Percentiles rank a stretch among this genome's conserved stretches.
These are phyloP conservation scores for Penicillium rolfsii DNA, from an alignment of 2,329 filamentous ascomycete genomes.

Conservation along the genomic window DNA sequence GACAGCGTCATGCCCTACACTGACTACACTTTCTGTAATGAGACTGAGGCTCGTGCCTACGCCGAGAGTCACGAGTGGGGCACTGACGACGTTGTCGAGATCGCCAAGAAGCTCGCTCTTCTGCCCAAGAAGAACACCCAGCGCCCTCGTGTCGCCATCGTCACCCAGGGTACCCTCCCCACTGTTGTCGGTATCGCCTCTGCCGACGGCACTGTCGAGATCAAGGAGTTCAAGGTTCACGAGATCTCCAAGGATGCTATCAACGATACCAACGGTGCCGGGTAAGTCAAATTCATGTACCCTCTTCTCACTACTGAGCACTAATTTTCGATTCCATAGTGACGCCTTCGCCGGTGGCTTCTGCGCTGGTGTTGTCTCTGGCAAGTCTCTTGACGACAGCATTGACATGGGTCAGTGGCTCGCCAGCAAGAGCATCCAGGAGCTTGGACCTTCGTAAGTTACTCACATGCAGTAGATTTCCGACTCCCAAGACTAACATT, in stretches of 20 bases:
- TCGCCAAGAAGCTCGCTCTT: constrained; percentile 82
- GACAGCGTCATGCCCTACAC: constrained; percentile 87
- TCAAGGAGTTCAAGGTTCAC: constrained; percentile 80
- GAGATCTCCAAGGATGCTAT: constrained; percentile 77
- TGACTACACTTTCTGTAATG: constrained; percentile 96
- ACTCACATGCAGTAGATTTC: background rate
- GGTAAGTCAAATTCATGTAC: constrained; percentile 46
- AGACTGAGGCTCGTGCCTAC: constrained; percentile 89
- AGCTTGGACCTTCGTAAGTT: constrained; percentile 92
- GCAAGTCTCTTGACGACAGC: constrained; percentile 74
- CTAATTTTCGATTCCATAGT: constrained; percentile 46
- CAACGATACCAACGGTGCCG: constrained; percentile 94
- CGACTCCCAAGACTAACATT: constrained; percentile 21
- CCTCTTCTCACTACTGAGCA: too few relatives aligned
- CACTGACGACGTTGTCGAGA: constrained; percentile 77
- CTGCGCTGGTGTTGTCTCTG: constrained; percentile 83
- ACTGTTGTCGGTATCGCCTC: constrained; percentile 79
- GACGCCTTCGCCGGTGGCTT: constrained; percentile 97
- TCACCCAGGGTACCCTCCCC: constrained; percentile 92
- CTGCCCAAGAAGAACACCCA: constrained; percentile 89
- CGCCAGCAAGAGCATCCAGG: constrained; percentile 88
- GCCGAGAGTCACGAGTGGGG: constrained; percentile 77
- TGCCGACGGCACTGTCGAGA: constrained; percentile 64
- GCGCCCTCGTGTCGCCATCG: constrained; percentile 81
- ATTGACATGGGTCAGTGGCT: constrained; percentile 97